A percentile compares a stretch with the other conserved stretches of the same genome.
Conservation (phyloP, 345 rosid genomes). For the Hevea brasiliensis region DNA sequence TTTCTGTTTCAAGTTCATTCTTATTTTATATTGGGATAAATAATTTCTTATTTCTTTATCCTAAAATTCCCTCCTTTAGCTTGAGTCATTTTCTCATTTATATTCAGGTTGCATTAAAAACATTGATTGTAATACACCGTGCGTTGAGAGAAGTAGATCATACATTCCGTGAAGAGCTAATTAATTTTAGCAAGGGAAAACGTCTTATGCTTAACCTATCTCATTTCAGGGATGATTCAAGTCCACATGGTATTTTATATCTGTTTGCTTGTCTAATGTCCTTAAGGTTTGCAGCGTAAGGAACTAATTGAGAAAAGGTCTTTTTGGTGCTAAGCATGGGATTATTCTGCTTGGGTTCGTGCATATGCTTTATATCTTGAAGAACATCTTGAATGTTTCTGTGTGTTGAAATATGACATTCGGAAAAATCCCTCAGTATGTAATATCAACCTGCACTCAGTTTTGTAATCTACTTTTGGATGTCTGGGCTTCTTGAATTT, state of each 20-base stretch:
- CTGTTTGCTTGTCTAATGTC: neutral
- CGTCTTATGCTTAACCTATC: constrained; percentile 28
- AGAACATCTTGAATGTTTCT: constrained; percentile 39
- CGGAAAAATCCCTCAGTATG: constrained; percentile 30
- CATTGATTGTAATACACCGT: constrained; percentile 43
- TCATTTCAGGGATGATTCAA: constrained; percentile 40
- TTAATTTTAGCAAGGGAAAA: constrained; percentile 17
- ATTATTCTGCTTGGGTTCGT: constrained; percentile 45
- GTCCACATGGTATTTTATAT: constrained; percentile 32
- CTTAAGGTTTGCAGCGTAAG: neutral
- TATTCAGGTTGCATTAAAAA: constrained; percentile 49
- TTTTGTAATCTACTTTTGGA: neutral
- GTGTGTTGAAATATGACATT: constrained; percentile 35
- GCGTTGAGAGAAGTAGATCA: constrained; percentile 40
- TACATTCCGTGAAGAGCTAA: constrained; percentile 34
- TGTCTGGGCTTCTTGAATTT: neutral
- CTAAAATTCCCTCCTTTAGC: neutral
- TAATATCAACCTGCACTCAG: neutral
- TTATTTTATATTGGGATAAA: neutral
- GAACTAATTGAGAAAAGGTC: neutral
- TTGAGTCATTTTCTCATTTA: neutral
- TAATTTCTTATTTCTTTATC: neutral
- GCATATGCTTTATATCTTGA: constrained; percentile 42
- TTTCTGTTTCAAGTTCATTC: neutral
- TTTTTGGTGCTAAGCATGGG: constrained; percentile 41